Evolutionary conservation across 345 rosid genomes (phyloP), one percentile per base, ranked within the genome.

Genomic region (Aquilaria malaccensis): DNA sequence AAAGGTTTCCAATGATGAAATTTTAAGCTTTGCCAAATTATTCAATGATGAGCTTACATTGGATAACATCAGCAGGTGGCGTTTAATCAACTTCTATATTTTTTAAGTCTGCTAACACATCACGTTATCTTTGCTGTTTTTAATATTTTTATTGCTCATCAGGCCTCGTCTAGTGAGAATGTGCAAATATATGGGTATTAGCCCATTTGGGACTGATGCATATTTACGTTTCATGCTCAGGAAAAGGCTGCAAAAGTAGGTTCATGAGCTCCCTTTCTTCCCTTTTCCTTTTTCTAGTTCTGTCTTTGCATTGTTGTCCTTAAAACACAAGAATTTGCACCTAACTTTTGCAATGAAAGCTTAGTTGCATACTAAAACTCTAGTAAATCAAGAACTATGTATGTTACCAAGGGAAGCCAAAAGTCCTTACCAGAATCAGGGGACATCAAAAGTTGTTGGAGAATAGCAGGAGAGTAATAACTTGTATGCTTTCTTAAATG

Each of bases 151-250:
- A 47, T 77, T 74, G 77, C 33, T 62, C 60, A 60, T 13, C 84
- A 92, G 98, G 85, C 82, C 98, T 65, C 91, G 97, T 46, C 69
- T 92, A 56, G 97, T 92, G 72, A 92, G 82, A 74, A 92, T 92
- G 98, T 92, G 97, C 85, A 89, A 89, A 67, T 92, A 92, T 77
- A 92, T 92, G 98, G 98, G 98, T 73, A 82, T 89, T 70, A 87
- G 85, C 62, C 98, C 98, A 52, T 89, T 70, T 49, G 98, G 98
- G 67, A 92, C 98, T 54, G 98, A 89, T 77, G 95, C 96, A 59
- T 87, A 92, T 74, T 73, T 92, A 55, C 98, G 98, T 10, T 89
- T 71, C 73, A 89, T 87, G 98, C 98, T 92, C 68, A 86, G 97
- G 66, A 82, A 70, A 79, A 84, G 97, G 80, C 70, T 92, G 50